Evolutionary conservation across 345 rosid species (phyloP), one percentile per base, ranked within the genome.

Genomic region (Euphorbia peplus): DNA sequence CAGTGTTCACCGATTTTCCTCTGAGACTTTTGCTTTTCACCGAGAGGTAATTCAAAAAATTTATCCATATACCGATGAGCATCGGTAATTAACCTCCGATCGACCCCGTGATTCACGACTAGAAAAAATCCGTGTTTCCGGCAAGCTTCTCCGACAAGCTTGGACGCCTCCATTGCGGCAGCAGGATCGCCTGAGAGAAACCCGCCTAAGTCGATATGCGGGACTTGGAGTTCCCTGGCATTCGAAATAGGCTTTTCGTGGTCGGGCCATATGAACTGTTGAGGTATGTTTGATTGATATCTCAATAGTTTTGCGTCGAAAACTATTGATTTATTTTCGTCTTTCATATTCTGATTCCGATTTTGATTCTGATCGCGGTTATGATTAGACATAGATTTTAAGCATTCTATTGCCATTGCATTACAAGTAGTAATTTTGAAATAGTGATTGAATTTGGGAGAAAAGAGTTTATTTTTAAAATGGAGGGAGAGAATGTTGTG

Each of bases 231-330:
- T 65, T 88, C 90, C 0, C 83, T 87, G 21, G 81, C 88, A 41
- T 83, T 56, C 3, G 47, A 48, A 50, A 78, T 53, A 6, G 98
- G 97, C 72, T 76, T 85, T 53, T 95, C 97, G 8, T 85, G 66
- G 72, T 92, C 97, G 0, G 98, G 97, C 99, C 99, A 95, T 3
- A 95, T 74, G 80, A 95, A 95, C 63, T 92, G 87, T 59, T 77
- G 69, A 25, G 98, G 98, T 62, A 92, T 85, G 67, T 69, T 47
- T 24, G 73, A 44, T 64, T 88, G 83, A 77, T 82, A 63, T n/a
- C 66, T 77, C 37, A 90, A 77, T 60, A 86, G 66, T 0, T 85
- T 85, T 42, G 95, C 92, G n/a, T 90, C 93, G 41, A 92, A 95
- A 63, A 88, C 88, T 18, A 90, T 56, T 10, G 70, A 11, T 29